Evolutionary conservation across 1,139 yeast species (phyloP), one percentile per base, ranked within the genome.

Genomic region (Petasospora rhodanensis): DNA sequence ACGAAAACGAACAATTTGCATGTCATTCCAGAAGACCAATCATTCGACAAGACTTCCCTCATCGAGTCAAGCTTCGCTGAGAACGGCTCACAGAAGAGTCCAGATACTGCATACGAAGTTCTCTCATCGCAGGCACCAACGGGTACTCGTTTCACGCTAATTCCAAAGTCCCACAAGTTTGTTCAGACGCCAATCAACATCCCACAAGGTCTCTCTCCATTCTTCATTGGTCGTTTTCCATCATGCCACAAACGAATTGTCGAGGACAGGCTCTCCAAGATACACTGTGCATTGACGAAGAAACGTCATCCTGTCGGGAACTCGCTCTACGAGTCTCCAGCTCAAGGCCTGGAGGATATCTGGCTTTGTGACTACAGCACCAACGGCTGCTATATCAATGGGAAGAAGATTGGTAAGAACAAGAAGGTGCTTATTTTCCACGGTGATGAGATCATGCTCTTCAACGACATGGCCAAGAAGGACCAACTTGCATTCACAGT

Each of bases 301-400:
- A 68, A 72, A 40, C 62, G 82, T 35, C 84, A 78, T 49, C 77
- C 79, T 0, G 68, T 71, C 8, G 64, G 67, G 4, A 62, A 62
- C 25, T 71, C 79, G 24, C 68, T 76, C 8, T 73, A 63, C 47
- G 83, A 77, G 47, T 73, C 81, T 12, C 84, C 85, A 0, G 85
- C 84, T 0, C 66, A 73, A 39, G 76, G 79, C 38, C 59, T 73
- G 4, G 85, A 79, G 38, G 87, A 79, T 50, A 64, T 84, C n/a
- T 86, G 95, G 95, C 61, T 87, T 14, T 59, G 83, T 26, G 96
- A 85, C 51, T 73, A 68, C 41, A 82, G 94, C 33, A 76, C 94
- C 1, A 87, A 87, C 54, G 80, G 84, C 1, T 84, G 96, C 52
- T 73, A 66, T 44, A 70, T 87, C 8, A 85, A 87, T 51, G 71